Evolutionary conservation across 768 basidiomycete species (phyloP).

Genomic region (Phaffia australis): DNA sequence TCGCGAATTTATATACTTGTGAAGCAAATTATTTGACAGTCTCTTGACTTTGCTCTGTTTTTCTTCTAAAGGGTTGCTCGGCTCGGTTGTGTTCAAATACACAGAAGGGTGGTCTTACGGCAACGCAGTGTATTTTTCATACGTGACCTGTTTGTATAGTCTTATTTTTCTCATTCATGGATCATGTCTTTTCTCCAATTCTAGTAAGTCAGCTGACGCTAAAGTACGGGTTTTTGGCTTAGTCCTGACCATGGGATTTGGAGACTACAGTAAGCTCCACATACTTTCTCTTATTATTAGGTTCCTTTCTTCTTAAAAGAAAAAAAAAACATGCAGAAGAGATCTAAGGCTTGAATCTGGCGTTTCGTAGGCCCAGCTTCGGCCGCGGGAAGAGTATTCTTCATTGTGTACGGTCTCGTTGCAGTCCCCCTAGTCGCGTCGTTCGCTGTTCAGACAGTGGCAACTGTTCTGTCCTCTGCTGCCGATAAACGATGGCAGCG

Average conservation of each 20-base stretch:
- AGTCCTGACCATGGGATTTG: constrained; percentile 15
- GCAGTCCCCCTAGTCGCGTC: constrained; percentile 39
- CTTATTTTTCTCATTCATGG: neutral
- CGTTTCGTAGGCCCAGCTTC: neutral
- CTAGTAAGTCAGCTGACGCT: neutral
- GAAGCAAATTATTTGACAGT: too few species aligned
- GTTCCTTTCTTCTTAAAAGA: neutral
- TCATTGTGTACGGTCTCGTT: constrained; percentile 35
- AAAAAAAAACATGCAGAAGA: neutral
- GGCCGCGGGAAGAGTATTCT: constrained; percentile 35
- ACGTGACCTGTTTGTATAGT: neutral
- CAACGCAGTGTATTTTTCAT: neutral
- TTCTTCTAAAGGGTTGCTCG: neutral
- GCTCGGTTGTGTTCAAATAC: constrained; percentile 3
- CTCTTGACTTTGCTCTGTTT: too few species aligned
- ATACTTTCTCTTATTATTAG: neutral
- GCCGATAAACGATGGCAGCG: neutral
- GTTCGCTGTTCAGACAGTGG: constrained; percentile 34
- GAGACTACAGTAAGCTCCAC: neutral
- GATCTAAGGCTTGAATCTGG: too few species aligned
- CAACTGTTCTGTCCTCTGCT: constrained; percentile 27
- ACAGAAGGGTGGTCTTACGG: neutral
- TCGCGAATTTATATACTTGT: too few species aligned
- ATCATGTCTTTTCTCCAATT: neutral
- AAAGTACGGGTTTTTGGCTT: neutral